Evolutionary conservation across 2,329 filamentous ascomycete species (phyloP).

Genomic region (Lasiodiplodia sp.): DNA sequence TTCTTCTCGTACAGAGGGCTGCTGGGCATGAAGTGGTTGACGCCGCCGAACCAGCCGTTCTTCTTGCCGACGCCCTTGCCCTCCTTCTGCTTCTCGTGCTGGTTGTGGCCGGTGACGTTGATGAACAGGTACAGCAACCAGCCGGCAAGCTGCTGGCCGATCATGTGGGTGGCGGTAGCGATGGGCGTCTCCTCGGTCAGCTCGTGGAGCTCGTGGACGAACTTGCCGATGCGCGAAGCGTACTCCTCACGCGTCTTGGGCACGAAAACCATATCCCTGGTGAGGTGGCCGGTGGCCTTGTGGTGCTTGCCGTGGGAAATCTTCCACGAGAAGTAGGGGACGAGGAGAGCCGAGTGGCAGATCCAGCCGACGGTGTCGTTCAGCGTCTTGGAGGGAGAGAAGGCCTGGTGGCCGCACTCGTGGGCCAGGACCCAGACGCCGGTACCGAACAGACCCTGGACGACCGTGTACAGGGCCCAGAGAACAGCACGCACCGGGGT

Average conservation of each 20-base stretch:
- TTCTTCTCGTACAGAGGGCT: conserved; percentile 92
- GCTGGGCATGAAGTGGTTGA: conserved; percentile 92
- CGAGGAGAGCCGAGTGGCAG: conserved; percentile 84
- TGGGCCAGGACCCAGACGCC: conserved; percentile 96
- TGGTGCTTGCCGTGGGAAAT: conserved; percentile 99
- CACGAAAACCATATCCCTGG: conserved; percentile 99
- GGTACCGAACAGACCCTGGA: conserved; percentile 93
- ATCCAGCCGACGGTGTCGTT: conserved; percentile 95
- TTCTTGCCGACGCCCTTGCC: conserved; percentile 91
- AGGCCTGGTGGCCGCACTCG: conserved; percentile 96
- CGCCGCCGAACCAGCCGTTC: conserved; percentile 80
- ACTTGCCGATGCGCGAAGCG: conserved; percentile 74
- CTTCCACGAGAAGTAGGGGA: conserved; percentile 99
- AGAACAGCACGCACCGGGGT: conserved; percentile 69
- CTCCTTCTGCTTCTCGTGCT: conserved; percentile 88
- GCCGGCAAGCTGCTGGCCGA: conserved; percentile 87
- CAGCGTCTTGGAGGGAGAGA: conserved; percentile 87
- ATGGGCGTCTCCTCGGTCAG: conserved; percentile 95
- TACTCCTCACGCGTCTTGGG: conserved; percentile 87
- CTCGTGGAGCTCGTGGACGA: conserved; percentile 84
- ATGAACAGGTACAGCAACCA: conserved; percentile 91
- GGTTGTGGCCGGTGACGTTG: conserved; percentile 97
- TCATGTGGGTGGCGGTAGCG: conserved; percentile 74
- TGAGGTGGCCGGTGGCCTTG: conserved; percentile 97
- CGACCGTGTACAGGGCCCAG: conserved; percentile 74